These are phyloP conservation scores for Fusarium sp. DNA, from an alignment of 2,329 filamentous ascomycete genomes.

Conservation along the genomic window DNA sequence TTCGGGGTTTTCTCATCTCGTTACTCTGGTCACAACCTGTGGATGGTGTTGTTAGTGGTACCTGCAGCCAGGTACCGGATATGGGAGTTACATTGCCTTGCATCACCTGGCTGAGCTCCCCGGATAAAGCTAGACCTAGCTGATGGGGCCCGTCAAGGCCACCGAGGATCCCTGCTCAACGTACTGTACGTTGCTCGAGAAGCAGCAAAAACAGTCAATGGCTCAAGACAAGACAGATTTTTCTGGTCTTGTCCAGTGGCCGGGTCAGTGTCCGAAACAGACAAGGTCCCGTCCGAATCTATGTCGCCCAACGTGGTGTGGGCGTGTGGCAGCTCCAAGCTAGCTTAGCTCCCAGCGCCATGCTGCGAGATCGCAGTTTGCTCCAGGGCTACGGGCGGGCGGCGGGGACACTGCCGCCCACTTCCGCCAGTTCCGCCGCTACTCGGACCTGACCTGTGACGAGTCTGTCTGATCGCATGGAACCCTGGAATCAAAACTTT, in stretches of 20 bases:
- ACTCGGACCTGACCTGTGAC: neutral
- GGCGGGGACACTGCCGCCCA: neutral
- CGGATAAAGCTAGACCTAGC: constrained; percentile 38
- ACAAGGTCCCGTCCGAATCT: neutral
- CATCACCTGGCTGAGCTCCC: constrained; percentile 34
- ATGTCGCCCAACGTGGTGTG: neutral
- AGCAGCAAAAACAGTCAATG: no score
- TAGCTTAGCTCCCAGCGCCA: neutral
- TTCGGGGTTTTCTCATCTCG: neutral
- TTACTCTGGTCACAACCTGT: neutral
- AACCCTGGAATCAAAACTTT: neutral
- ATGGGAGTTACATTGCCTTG: constrained; percentile 22
- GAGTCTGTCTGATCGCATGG: neutral
- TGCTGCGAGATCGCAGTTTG: constrained; percentile 32
- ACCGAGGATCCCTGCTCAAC: constrained; percentile 5
- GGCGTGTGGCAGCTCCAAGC: neutral
- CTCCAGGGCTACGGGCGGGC: constrained; percentile 6
- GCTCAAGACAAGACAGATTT: neutral
- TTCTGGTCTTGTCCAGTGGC: neutral
- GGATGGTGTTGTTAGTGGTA: neutral
- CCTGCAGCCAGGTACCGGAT: constrained; percentile 26
- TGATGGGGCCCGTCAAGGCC: constrained; percentile 31
- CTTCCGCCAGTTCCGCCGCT: neutral
- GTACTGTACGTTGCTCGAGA: no score
- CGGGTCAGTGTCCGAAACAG: neutral